Evolutionary conservation across 345 rosid species (phyloP), one percentile per base, ranked within the genome.

Genomic region (Hevea brasiliensis): DNA sequence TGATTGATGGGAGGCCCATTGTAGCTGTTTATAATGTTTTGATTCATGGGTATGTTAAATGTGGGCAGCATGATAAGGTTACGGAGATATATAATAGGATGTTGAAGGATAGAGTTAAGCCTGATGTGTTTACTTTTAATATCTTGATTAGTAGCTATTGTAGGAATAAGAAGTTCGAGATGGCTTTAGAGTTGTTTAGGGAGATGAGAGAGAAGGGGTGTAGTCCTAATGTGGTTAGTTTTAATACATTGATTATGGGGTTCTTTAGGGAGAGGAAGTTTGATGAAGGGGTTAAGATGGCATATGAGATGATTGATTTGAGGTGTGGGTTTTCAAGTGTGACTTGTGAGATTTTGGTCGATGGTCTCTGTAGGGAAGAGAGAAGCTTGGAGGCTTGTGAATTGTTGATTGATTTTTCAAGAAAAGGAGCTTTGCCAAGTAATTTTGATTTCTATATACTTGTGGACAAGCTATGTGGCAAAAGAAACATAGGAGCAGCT

Each of bases 341-440:
- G 5, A 94, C 96, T 65, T 94, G 97, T 60, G 97, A 94, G 83
- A 92, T 94, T 84, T 70, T 94, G 67, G 87, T 90, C 51, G 86
- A 87, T 82, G 97, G 97, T 41, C 81, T 94, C 53, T 88, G 87
- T 73, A 88, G 85, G 76, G 85, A 74, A 75, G 86, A 85, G 26
- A 66, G 68, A 79, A 76, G 45, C 55, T 72, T 65, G 48, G 86
- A 88, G 67, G 96, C 94, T 0, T 79, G 85, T 61, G 87, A 79
- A 23, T 73, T 94, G 85, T 68, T 90, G 85, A 81, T 89, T 11
- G 89, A 86, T 79, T 91, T 92, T 61, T 78, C 79, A 0, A 84
- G 68, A 75, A 89, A 79, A 77, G 74, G 84, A 74, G 92, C 82
- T 72, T 79, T 94, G 80, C 93, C 94, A 0, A 60, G 21, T 32